Evolutionary conservation across 306 rosid genomes (phyloP).

Genomic region (Alnus rubra): DNA sequence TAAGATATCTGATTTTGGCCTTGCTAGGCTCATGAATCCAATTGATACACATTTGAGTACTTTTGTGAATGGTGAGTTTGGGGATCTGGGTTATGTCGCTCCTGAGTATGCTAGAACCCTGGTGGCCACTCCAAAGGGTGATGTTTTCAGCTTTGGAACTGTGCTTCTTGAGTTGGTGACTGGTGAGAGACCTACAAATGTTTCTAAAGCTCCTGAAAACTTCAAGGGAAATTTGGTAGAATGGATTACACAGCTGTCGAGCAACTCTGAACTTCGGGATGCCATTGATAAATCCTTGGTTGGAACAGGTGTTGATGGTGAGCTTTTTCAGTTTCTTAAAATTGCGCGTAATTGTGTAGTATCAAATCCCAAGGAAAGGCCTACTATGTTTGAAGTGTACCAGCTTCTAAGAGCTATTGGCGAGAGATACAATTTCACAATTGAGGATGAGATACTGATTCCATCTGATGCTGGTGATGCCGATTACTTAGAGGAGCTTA

Average conservation of each 20-base stretch:
- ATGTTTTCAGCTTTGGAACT: conserved; percentile 82
- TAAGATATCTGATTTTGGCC: conserved; percentile 91
- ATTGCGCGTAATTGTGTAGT: conserved; percentile 74
- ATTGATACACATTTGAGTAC: conserved; percentile 95
- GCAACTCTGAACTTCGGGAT: conserved; percentile 46
- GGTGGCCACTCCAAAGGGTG: conserved; percentile 94
- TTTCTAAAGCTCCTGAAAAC: conserved; percentile 69
- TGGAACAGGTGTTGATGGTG: conserved; percentile 63
- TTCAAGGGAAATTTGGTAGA: conserved; percentile 86
- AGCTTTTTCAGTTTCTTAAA: conserved; percentile 90
- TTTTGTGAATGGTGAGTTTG: conserved; percentile 90
- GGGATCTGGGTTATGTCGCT: conserved; percentile 93
- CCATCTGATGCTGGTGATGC: conserved; percentile 40
- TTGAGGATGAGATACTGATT: conserved; percentile 65
- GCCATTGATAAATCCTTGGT: conserved; percentile 65
- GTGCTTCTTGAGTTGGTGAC: conserved; percentile 96
- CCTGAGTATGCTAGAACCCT: conserved; percentile 88
- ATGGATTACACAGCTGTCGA: conserved; percentile 60
- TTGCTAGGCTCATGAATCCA: conserved; percentile 93
- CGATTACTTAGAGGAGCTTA: conserved; percentile 62
- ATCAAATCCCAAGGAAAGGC: conserved; percentile 73
- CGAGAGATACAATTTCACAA: conserved; percentile 60
- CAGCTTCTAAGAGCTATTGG: conserved; percentile 90
- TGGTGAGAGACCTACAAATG: conserved; percentile 72
- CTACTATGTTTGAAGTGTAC: conserved; percentile 94